Evolutionary conservation across 495 filamentous ascomycete species (phyloP), one percentile per base, ranked within the genome.

Genomic region (Bacidia gigantensis): DNA sequence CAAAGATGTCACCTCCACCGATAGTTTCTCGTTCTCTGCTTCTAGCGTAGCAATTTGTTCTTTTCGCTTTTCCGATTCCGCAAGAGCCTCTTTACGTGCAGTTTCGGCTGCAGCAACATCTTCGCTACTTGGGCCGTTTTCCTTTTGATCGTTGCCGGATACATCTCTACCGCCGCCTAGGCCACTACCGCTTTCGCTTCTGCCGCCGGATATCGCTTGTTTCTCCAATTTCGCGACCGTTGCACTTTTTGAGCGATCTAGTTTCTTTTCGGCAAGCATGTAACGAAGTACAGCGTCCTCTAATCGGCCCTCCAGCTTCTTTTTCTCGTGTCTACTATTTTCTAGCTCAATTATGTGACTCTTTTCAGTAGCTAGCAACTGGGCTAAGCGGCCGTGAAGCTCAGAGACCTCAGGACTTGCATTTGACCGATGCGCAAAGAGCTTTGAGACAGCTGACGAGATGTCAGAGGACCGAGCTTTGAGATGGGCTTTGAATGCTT

Each of bases 151-250:
- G 54, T 78, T 81, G 3, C 71, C 67, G 38, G 72, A 65, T 22
- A 70, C 69, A 38, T 80, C 71, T 52, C 78, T 76, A 43, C 69
- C 71, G 22, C 74, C 79, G 49, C 74, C 74, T 43, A 80, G 73
- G 23, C 78, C 69, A 55, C 71, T 71, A 1, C 66, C 65, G 26
- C 75, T 63, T 25, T 67, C 73, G 59, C 70, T 74, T 56, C 67
- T 76, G 18, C 71, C 73, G 32, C 75, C 76, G 47, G 84, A 71
- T 53, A 90, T 79, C 18, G 87, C 87, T 66, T 95, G 87, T 57
- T 84, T 85, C 62, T 97, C 93, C 51, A 97, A 68, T 61, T 94
- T 96, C 50, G 85, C 82, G n/a, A 95, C 86, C 43, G 89, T 86
- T 46, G 82, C 67, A 60, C 90, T 96, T 62, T 82, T 85, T 5